Conservation (phyloP, 768 basidiomycete species). For the Tylopilus balloui region DNA sequence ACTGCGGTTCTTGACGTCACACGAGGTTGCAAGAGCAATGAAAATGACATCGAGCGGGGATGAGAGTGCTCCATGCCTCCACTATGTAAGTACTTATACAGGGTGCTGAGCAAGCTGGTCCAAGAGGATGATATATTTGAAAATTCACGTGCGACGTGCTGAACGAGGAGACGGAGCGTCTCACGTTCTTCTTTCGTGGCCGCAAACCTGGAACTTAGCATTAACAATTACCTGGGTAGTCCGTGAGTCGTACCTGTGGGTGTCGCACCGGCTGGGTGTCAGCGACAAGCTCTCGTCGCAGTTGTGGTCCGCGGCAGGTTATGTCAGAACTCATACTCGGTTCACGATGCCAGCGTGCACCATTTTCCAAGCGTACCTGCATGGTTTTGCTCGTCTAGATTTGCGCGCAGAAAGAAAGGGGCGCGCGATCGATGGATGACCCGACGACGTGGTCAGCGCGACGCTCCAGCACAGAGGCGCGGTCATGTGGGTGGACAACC, state of each 20-base stretch:
- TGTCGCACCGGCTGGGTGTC: neutral
- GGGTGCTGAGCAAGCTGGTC: conserved; percentile 91
- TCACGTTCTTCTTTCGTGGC: conserved; percentile 77
- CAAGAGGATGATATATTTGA: conserved; percentile 86
- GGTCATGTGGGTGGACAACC: too few relatives aligned
- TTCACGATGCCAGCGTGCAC: too few relatives aligned
- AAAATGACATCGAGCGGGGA: conserved; percentile 18
- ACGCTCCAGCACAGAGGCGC: too few relatives aligned
- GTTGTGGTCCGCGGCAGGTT: too few relatives aligned
- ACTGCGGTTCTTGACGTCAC: conserved; percentile 40
- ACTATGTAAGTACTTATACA: conserved; percentile 70
- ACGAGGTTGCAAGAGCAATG: conserved; percentile 6
- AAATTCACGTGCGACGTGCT: conserved; percentile 89
- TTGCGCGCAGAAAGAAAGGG: too few relatives aligned
- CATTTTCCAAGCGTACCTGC: too few relatives aligned
- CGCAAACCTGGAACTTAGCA: conserved; percentile 34
- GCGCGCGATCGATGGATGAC: too few relatives aligned
- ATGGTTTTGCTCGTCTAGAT: too few relatives aligned
- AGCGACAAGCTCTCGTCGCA: too few relatives aligned
- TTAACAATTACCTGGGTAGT: neutral
- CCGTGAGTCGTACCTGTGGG: neutral
- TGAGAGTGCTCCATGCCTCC: conserved; percentile 18
- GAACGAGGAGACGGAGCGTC: conserved; percentile 80
- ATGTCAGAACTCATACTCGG: too few relatives aligned
- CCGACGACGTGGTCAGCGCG: too few relatives aligned